These are phyloP conservation scores for Trametes cingulata DNA, from an alignment of 768 basidiomycete genomes.

Conservation along the genomic window DNA sequence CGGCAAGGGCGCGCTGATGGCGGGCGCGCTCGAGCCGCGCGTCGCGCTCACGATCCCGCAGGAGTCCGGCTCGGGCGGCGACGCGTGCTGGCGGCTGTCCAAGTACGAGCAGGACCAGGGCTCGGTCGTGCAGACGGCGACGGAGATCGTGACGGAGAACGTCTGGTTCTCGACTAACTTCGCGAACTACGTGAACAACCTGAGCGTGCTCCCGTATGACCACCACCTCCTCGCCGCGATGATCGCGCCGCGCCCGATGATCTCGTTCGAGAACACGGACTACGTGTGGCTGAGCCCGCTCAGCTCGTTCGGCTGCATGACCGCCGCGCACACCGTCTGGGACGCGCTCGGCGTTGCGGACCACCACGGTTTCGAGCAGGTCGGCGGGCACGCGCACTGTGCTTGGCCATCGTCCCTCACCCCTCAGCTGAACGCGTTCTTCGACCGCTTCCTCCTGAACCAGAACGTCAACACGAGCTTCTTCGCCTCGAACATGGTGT, in stretches of 20 bases:
- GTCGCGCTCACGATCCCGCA: slow-evolving; percentile 63
- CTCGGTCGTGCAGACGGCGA: slow-evolving; percentile 50
- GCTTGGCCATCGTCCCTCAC: slow-evolving; percentile 50
- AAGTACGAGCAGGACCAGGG: slow-evolving; percentile 47
- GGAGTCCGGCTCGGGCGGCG: slow-evolving; percentile 62
- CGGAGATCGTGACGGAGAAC: slow-evolving; percentile 61
- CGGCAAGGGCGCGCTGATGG: slow-evolving; percentile 61
- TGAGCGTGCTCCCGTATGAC: slow-evolving; percentile 54
- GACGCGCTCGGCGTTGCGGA: slow-evolving; percentile 49
- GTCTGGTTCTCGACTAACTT: slow-evolving; percentile 61
- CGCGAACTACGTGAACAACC: slow-evolving; percentile 45
- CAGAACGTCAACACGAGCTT: slow-evolving; percentile 49
- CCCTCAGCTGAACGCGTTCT: slow-evolving; percentile 50
- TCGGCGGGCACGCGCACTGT: slow-evolving; percentile 57
- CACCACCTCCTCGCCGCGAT: slow-evolving; percentile 58
- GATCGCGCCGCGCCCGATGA: slow-evolving; percentile 54
- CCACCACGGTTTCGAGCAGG: slow-evolving; percentile 53
- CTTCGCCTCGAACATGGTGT: slow-evolving; percentile 44
- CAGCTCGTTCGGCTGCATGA: slow-evolving; percentile 52
- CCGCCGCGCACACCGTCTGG: slow-evolving; percentile 50
- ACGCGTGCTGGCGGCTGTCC: slow-evolving; percentile 61
- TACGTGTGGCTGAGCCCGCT: slow-evolving; percentile 57
- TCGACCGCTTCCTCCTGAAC: slow-evolving; percentile 55
- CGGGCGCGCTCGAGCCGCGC: slow-evolving; percentile 58
- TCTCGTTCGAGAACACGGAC: slow-evolving; percentile 57